phyloP scores from a whole-genome alignment of 345 rosid genomes.

The Gossypium bickii region DNA sequence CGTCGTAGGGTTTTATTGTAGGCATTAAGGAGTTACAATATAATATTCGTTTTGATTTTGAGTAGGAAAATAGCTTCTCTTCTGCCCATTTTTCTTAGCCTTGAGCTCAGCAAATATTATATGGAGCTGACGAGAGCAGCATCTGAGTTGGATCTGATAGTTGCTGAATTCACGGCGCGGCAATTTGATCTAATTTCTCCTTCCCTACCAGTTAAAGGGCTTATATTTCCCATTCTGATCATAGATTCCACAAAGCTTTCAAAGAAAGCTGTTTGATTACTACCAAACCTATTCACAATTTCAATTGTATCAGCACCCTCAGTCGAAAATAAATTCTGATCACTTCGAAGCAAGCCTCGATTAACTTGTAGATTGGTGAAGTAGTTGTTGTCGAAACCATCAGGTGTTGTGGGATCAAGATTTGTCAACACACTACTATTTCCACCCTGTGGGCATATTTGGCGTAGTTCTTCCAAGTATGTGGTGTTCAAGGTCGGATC shows the following conservation, averaged over 20 bases:
- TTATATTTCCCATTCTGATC: constrained; percentile 62
- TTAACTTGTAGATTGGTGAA: constrained; percentile 40
- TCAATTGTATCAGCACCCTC: constrained; percentile 34
- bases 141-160: not conserved
- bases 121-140: not conserved
- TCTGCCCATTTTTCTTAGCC: not conserved
- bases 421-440: constrained; percentile 25
- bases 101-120: not conserved
- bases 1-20: not conserved
- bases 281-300: constrained; percentile 37
- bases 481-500: constrained; percentile 52
- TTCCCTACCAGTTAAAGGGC: constrained; percentile 39
- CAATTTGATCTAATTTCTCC: constrained; percentile 63
- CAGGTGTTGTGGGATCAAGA: constrained; percentile 49
- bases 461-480: constrained; percentile 30
- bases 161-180: constrained; percentile 35
- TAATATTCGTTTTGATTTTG: not conserved
- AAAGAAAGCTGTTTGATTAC: constrained; percentile 49
- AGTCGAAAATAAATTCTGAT: constrained; percentile 54
- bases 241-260: constrained; percentile 48
- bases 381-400: constrained; percentile 46
- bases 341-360: constrained; percentile 52
- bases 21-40: not conserved
- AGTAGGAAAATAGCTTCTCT: not conserved
- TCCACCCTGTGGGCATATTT: constrained; percentile 53